Base-by-base conservation (phyloP, 352 stramenopile species). In the Globisporangium spinosum region DNA sequence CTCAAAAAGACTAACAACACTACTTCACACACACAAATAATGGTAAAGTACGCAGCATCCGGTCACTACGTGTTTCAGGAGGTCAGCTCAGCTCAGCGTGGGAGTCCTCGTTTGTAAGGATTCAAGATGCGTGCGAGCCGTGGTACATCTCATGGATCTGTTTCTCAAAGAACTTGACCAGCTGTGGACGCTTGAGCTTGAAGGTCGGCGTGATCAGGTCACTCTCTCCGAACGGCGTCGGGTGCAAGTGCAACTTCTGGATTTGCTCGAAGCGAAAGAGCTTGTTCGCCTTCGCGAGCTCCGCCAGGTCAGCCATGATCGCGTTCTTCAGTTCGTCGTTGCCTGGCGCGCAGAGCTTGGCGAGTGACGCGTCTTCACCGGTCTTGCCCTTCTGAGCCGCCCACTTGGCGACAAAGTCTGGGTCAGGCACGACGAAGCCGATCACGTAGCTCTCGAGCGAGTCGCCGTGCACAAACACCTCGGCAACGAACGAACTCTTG, bases 401-500 rank as follows among this genome's bases (percentile, higher is more conserved):
- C 91, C 90, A 98, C 29, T 86, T 79, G 51, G 78, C 74, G 17
- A 97, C 82, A 5, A 86, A 75, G 20, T 98, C 94, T 64, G 90
- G 76, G 61, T 99, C 97, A 1, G 95, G 96, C 20, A 99, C 92
- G 27, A 98, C 71, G 40, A 99, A 86, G 12, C 88, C 95, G 10
- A 99, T 93, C 3, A 99, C 77, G 68, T 82, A 96, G 71, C 73
- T 97, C 75, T 98, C 87, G 27, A 98, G 86, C 45, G 91, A 98
- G 80, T 99, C 92, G 8, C 97, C 97, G 77, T 98, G 89, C 1
- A 99, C 94, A 74, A 98, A 99, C 20, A 83, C 77, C 76, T 98
- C 93, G 12, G 79, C 89, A 35, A 99, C 90, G 70, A 98, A 95
- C 0, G 72, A 62, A 58, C 80, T 94, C 71, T 97, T 97, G 59